phyloP scores from a whole-genome alignment of 139 green algal genomes.

The Chlorella sp. region DNA sequence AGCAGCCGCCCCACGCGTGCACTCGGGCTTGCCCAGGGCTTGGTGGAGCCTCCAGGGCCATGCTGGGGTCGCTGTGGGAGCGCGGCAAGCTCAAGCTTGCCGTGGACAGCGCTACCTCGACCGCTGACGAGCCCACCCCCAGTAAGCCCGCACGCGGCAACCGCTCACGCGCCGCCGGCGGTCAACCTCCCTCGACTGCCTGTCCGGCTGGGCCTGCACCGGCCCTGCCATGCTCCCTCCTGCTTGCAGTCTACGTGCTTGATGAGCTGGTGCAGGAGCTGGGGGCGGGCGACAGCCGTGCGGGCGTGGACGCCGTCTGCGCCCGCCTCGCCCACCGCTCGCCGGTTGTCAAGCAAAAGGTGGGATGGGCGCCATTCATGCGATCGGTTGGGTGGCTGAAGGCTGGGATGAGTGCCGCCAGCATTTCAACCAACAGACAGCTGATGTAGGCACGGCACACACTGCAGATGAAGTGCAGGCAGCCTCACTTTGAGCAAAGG shows the following conservation, averaged over 20 bases:
- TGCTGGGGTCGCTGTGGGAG: background rate
- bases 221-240: background rate
- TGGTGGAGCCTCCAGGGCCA: background rate
- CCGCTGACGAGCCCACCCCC: slow-evolving; percentile 66
- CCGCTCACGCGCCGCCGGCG: no score
- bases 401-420: no score
- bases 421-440: no score
- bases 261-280: slow-evolving; percentile 72
- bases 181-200: background rate
- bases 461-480: no score
- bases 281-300: slow-evolving; percentile 48
- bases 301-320: slow-evolving; percentile 62
- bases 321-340: slow-evolving; percentile 64
- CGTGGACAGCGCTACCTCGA: slow-evolving; percentile 64
- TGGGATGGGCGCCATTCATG: background rate
- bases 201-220: no score
- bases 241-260: slow-evolving; percentile 79
- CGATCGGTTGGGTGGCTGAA: no score
- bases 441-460: no score
- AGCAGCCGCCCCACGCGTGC: no score
- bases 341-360: slow-evolving; percentile 84
- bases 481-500: no score
- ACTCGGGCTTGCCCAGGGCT: no score
- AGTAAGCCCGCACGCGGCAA: slow-evolving; percentile 31
- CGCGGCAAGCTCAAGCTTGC: slow-evolving; percentile 44